These are phyloP conservation scores for Mycogone perniciosa DNA, from an alignment of 2,329 filamentous ascomycete genomes.

Conservation along the genomic window DNA sequence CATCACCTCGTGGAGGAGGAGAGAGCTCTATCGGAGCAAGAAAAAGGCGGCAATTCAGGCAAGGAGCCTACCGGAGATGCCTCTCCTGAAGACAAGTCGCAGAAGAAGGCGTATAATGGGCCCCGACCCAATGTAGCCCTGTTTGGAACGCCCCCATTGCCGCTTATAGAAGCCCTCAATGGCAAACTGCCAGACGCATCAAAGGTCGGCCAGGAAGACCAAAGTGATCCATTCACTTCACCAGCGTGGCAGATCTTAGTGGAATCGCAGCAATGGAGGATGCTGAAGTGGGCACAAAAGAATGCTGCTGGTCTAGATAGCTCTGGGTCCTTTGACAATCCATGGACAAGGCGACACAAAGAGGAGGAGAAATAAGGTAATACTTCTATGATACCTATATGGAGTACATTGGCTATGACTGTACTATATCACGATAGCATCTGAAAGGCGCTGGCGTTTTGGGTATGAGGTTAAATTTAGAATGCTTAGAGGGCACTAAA, in stretches of 20 bases:
- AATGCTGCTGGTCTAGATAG: background rate
- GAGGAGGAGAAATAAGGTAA: background rate
- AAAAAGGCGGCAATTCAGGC: slow-evolving; percentile 9
- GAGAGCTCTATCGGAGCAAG: slow-evolving; percentile 22
- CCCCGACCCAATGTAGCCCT: slow-evolving; percentile 13
- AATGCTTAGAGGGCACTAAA: too few species aligned
- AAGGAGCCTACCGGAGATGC: background rate
- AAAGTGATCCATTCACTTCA: slow-evolving; percentile 14
- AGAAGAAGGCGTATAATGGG: background rate
- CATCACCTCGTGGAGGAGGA: slow-evolving; percentile 36
- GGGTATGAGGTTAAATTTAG: background rate
- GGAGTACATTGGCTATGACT: background rate
- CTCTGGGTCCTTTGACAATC: background rate
- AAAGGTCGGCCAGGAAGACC: background rate
- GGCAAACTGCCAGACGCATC: background rate
- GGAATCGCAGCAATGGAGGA: slow-evolving; percentile 2
- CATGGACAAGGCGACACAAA: background rate
- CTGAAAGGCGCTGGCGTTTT: background rate
- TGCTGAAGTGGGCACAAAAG: slow-evolving; percentile 9
- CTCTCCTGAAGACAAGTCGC: background rate
- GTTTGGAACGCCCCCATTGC: background rate
- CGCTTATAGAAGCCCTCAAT: slow-evolving; percentile 4
- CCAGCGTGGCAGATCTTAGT: slow-evolving; percentile 15
- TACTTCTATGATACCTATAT: background rate
- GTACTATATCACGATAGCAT: background rate